Evolutionary conservation across 2,329 filamentous ascomycete species (phyloP), one percentile per base, ranked within the genome.

Genomic region (Trichophyton schoenleinii): DNA sequence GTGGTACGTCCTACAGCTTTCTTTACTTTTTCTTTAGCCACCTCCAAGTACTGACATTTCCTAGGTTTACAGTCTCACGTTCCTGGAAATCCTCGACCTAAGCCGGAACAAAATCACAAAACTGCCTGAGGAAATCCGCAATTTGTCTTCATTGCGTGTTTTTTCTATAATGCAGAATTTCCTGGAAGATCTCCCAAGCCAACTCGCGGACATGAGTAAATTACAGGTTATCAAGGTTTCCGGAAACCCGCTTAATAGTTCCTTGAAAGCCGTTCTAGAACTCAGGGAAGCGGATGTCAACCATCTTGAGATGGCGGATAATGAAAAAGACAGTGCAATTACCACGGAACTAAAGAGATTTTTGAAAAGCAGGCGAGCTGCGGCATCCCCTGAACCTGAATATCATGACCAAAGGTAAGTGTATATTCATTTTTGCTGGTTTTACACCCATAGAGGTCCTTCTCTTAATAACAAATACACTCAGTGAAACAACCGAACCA

Each of bases 51-150:
- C 20, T 38, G 46, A 20, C 20, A 41, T 57, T 58, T 66, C 65
- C 22, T 70, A 95, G 91, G 83, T 97, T 62, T 91, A 92, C 71
- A 86, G 91, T 72, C 81, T 97, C 64, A 86, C 84, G 59, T 88
- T 90, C 38, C 82, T 97, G 61, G 91, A 97, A 75, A 96, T 96
- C 63, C 82, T 97, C 64, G 92, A 97, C 75, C 81, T 97, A 60
- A 91, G 91, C 71, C 84, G 89, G 68, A 97, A 97, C 72, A 89
- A 87, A 72, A 85, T 97, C 64, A 83, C 82, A 57, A 78, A 82
- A 8, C 81, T 97, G 1, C 91, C 92, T 0, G 83, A 86, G 55
- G 87, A 91, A 60, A 88, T 96, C 64, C 83, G 83, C 63, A 89
- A 86, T 69, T 79, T 97, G 68, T 86, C 86, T 3, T 95, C 89